Evolutionary conservation across 2,329 filamentous ascomycete species (phyloP).

Genomic region (Stachybotrys chlorohalonatus): DNA sequence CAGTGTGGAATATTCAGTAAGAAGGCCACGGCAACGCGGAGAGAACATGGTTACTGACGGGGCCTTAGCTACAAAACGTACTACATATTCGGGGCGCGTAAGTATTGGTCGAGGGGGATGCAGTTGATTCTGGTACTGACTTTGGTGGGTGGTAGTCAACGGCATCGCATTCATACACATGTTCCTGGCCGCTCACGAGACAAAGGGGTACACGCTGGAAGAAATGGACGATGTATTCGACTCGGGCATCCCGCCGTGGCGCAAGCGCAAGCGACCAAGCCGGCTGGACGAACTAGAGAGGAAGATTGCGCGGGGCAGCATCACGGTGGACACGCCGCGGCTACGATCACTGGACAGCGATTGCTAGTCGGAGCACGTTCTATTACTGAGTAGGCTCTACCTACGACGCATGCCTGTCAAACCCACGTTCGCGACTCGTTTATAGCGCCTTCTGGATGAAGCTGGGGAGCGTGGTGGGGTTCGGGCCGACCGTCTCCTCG

Average conservation of each 20-base stretch:
- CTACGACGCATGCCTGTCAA: too few relatives aligned
- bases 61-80: slow-evolving; percentile 47
- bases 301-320: slow-evolving; percentile 37
- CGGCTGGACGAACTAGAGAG: slow-evolving; percentile 36
- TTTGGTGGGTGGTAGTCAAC: slow-evolving; percentile 35
- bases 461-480: slow-evolving; percentile 34
- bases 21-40: slow-evolving; percentile 1
- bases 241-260: slow-evolving; percentile 50
- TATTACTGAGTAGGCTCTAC: too few relatives aligned
- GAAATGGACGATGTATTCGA: slow-evolving; percentile 69
- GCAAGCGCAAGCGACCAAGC: slow-evolving; percentile 29
- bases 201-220: slow-evolving; percentile 64
- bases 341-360: neutral
- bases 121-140: too few relatives aligned
- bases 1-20: slow-evolving; percentile 39
- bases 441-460: slow-evolving; percentile 1
- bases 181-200: slow-evolving; percentile 54
- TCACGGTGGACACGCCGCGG: slow-evolving; percentile 21
- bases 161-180: slow-evolving; percentile 59
- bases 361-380: too few relatives aligned
- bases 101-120: neutral
- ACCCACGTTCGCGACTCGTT: neutral
- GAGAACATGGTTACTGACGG: neutral
- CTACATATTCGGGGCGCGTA: slow-evolving; percentile 61
- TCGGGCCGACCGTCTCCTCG: slow-evolving; percentile 68